These are phyloP conservation scores for Vanderwaltozyma tropicalis DNA, from an alignment of 805 yeast genomes.

Conservation along the genomic window DNA sequence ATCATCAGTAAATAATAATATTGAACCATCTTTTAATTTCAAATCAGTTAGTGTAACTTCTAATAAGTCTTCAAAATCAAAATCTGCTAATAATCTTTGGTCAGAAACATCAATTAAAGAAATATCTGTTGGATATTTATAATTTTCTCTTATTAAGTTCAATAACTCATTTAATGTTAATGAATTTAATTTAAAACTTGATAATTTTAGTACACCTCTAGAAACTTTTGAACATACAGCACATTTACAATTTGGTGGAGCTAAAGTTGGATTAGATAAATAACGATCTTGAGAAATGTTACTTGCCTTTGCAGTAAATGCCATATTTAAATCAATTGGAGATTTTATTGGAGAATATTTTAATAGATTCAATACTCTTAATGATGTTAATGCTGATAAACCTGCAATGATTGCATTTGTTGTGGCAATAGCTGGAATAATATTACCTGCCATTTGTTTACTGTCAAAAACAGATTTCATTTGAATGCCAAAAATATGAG, in stretches of 20 bases:
- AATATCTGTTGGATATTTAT: slow-evolving; percentile 38
- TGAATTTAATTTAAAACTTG: slow-evolving; percentile 12
- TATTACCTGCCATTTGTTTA: slow-evolving; percentile 94
- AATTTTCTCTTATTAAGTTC: slow-evolving; percentile 36
- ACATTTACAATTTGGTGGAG: slow-evolving; percentile 60
- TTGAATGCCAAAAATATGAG: slow-evolving; percentile 59
- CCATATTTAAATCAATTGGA: slow-evolving; percentile 33
- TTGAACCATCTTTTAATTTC: slow-evolving; percentile 50
- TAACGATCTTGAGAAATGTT: slow-evolving; percentile 39
- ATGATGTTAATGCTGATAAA: slow-evolving; percentile 63
- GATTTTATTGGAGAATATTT: slow-evolving; percentile 24
- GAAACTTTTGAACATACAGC: slow-evolving; percentile 47
- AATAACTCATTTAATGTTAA: slow-evolving; percentile 44
- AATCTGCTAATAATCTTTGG: slow-evolving; percentile 63
- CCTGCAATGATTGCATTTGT: slow-evolving; percentile 95
- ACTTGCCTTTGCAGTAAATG: slow-evolving; percentile 43
- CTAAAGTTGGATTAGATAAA: slow-evolving; percentile 51
- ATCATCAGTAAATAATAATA: slow-evolving; percentile 70
- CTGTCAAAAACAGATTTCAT: slow-evolving; percentile 71
- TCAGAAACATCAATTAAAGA: slow-evolving; percentile 26
- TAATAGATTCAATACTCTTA: slow-evolving; percentile 38
- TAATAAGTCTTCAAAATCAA: slow-evolving; percentile 76
- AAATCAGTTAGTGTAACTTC: slow-evolving; percentile 38
- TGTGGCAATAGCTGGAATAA: slow-evolving; percentile 97
- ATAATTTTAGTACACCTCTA: slow-evolving; percentile 39